Evolutionary conservation across 805 yeast genomes (phyloP).

Genomic region (Saccharomycopsis babjevae): DNA sequence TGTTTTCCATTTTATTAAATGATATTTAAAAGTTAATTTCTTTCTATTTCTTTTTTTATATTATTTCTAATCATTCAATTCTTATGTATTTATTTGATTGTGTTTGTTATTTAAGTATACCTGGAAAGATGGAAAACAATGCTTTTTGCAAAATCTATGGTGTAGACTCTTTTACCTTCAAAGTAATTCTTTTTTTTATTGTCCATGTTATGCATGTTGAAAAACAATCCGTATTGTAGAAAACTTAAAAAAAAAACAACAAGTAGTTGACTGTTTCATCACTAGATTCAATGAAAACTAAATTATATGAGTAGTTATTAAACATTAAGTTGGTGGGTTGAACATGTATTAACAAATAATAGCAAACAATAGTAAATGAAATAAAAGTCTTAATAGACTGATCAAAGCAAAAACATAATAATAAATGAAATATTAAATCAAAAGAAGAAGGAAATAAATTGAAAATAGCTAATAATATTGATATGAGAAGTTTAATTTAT

Average conservation of each 20-base stretch:
- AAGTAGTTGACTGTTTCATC: background rate
- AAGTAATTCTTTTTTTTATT: background rate
- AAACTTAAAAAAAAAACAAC: background rate
- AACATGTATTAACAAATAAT: too few species aligned
- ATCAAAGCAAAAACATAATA: too few species aligned
- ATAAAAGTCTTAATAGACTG: too few species aligned
- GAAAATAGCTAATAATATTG: background rate
- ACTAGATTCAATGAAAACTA: too few species aligned
- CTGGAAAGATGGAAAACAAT: background rate
- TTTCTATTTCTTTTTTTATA: background rate
- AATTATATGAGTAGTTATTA: too few species aligned
- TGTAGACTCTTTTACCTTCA: background rate
- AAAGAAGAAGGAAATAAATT: background rate
- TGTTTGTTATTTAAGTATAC: background rate
- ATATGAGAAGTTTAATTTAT: background rate
- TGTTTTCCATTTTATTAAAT: background rate
- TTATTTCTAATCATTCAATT: background rate
- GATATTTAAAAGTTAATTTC: background rate
- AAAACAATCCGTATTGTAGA: background rate
- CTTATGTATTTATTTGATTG: background rate
- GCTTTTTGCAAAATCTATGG: background rate
- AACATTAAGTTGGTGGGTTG: too few species aligned
- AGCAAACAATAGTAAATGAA: too few species aligned
- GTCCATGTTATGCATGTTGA: background rate
- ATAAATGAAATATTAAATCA: background rate